These are phyloP conservation scores for Arthrobotrys pseudoclavata DNA, from an alignment of 2,329 filamentous ascomycete genomes.

Conservation along the genomic window DNA sequence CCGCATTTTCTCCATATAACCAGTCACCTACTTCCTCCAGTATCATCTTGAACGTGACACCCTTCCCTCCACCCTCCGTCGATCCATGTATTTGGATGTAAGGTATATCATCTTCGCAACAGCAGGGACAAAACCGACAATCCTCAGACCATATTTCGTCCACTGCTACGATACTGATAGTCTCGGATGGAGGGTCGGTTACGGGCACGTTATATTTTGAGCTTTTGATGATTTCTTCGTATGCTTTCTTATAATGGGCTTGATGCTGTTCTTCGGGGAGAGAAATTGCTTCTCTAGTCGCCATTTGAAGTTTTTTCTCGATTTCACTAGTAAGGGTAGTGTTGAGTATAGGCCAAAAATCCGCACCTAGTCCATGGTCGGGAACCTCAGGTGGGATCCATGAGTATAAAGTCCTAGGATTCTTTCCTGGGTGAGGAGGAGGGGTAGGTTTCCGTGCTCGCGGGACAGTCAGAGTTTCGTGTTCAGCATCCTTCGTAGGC, in stretches of 20 bases:
- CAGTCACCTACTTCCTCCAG: slow-evolving; percentile 13
- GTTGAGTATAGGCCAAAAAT: slow-evolving; percentile 1
- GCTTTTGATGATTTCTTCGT: neutral
- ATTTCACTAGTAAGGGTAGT: neutral
- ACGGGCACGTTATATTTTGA: slow-evolving; percentile 2
- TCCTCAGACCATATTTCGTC: slow-evolving; percentile 8
- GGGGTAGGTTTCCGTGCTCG: neutral
- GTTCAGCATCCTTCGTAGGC: neutral
- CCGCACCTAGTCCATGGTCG: neutral
- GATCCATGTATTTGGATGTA: slow-evolving; percentile 4
- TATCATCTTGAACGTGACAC: slow-evolving; percentile 13
- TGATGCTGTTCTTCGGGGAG: slow-evolving; percentile 1
- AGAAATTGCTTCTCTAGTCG: slow-evolving; percentile 5
- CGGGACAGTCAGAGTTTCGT: neutral
- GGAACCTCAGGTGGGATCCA: too few species aligned
- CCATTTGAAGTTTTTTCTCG: neutral
- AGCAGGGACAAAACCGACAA: slow-evolving; percentile 1
- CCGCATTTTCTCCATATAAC: slow-evolving; percentile 19
- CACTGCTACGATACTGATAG: neutral
- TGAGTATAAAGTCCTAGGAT: slow-evolving; percentile 4
- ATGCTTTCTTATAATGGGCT: neutral
- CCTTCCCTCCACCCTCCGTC: neutral
- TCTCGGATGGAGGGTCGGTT: slow-evolving; percentile 4
- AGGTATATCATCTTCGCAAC: slow-evolving; percentile 9
- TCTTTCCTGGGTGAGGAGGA: slow-evolving; percentile 2